These are phyloP conservation scores for Solanum sitiens DNA, from an alignment of 257 asterid species.

Conservation along the genomic window DNA sequence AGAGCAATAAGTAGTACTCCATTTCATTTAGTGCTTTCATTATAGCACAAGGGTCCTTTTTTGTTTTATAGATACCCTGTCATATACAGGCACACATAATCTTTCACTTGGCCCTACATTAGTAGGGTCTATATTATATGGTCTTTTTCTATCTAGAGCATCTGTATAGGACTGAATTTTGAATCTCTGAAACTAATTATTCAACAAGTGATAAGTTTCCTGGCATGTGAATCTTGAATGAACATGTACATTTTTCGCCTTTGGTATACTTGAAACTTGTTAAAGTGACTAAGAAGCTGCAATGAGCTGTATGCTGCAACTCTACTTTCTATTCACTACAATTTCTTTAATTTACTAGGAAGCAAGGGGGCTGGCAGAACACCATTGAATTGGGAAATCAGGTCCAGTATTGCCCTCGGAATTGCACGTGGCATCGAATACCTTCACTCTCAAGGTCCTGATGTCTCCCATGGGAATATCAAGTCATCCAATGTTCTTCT, in stretches of 20 bases:
- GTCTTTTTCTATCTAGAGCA: background rate
- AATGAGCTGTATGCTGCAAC: background rate
- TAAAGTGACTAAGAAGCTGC: background rate
- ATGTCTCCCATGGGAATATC: slow-evolving; percentile 65
- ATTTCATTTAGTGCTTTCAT: background rate
- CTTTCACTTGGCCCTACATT: background rate
- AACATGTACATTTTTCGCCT: background rate
- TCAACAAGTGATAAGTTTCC: background rate
- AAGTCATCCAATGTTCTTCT: slow-evolving; percentile 78
- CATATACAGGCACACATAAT: background rate
- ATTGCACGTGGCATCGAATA: slow-evolving; percentile 67
- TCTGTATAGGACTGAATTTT: background rate
- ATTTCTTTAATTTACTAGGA: slow-evolving; percentile 23
- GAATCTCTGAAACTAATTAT: background rate
- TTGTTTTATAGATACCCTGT: background rate
- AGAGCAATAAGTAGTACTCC: background rate
- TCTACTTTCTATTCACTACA: background rate
- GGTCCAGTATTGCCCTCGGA: slow-evolving; percentile 65
- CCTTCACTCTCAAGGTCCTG: slow-evolving; percentile 53
- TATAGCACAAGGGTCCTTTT: background rate
- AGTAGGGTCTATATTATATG: background rate
- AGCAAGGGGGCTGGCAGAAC: slow-evolving; percentile 76
- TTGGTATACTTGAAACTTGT: background rate
- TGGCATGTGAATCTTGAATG: background rate
- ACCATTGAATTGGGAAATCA: slow-evolving; percentile 65